These are phyloP conservation scores for Monosporascus sp. DNA, from an alignment of 2,329 filamentous ascomycete genomes.

Conservation along the genomic window DNA sequence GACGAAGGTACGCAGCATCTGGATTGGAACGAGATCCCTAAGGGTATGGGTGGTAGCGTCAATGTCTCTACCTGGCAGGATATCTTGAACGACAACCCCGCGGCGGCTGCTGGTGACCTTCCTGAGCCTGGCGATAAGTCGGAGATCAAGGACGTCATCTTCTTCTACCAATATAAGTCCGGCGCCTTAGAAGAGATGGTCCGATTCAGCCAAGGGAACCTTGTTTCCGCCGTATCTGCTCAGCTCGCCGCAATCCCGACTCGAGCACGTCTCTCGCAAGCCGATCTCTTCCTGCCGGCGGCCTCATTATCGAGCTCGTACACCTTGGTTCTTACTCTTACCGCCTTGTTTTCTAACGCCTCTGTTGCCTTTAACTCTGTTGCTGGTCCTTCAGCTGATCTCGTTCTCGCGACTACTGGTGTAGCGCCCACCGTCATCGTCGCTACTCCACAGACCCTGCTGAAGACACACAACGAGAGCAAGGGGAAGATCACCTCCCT, in stretches of 20 bases:
- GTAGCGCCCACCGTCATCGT: slow-evolving; percentile 80
- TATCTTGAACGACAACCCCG: slow-evolving; percentile 66
- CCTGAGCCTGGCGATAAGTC: slow-evolving; percentile 55
- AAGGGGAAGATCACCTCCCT: slow-evolving; percentile 54
- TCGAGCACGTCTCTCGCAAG: slow-evolving; percentile 64
- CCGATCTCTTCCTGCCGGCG: slow-evolving; percentile 80
- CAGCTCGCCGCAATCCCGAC: slow-evolving; percentile 72
- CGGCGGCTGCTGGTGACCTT: slow-evolving; percentile 54
- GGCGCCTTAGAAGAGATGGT: slow-evolving; percentile 62
- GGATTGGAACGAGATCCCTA: slow-evolving; percentile 88
- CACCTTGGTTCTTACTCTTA: slow-evolving; percentile 72
- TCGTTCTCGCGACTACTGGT: slow-evolving; percentile 66
- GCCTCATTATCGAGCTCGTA: slow-evolving; percentile 77
- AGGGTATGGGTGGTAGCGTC: slow-evolving; percentile 66
- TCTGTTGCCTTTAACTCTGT: slow-evolving; percentile 88
- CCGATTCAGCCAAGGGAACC: slow-evolving; percentile 74
- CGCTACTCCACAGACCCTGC: slow-evolving; percentile 67
- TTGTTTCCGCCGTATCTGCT: slow-evolving; percentile 81
- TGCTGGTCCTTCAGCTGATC: slow-evolving; percentile 65
- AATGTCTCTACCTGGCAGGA: slow-evolving; percentile 93
- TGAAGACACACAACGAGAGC: slow-evolving; percentile 60
- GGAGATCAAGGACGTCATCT: slow-evolving; percentile 51
- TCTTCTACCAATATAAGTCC: slow-evolving; percentile 59
- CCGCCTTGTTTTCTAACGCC: slow-evolving; percentile 77
- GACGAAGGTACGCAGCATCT: slow-evolving; percentile 87